These are phyloP conservation scores for Leccinum longicurvipes DNA, from an alignment of 768 basidiomycete genomes.

Conservation along the genomic window DNA sequence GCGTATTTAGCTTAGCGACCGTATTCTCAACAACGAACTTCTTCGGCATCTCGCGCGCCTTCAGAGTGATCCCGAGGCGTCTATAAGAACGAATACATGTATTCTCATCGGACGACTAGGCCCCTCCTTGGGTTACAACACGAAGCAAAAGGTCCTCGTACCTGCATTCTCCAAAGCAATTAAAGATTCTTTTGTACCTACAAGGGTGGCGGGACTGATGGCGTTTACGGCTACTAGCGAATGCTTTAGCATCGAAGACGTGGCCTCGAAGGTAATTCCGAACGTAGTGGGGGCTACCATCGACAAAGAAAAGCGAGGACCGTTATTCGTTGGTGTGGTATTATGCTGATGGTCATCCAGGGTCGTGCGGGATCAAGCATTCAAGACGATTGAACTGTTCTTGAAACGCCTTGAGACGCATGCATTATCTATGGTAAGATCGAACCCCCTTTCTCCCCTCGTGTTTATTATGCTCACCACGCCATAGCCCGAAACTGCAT, in stretches of 20 bases:
- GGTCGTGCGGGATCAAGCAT: slow-evolving; percentile 91
- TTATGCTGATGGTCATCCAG: slow-evolving; percentile 38
- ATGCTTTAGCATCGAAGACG: slow-evolving; percentile 82
- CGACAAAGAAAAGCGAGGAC: slow-evolving; percentile 86
- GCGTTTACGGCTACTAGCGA: slow-evolving; percentile 94
- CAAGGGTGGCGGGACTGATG: slow-evolving; percentile 91
- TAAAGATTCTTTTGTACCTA: slow-evolving; percentile 90
- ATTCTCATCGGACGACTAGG: slow-evolving; percentile 92
- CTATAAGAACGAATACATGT: slow-evolving; percentile 96
- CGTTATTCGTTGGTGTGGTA: neutral
- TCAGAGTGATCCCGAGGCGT: slow-evolving; percentile 89
- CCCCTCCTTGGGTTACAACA: slow-evolving; percentile 78
- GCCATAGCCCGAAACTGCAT: slow-evolving; percentile 54
- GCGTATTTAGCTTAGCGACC: slow-evolving; percentile 67
- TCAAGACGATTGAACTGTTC: slow-evolving; percentile 88
- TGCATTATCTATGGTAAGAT: slow-evolving; percentile 75
- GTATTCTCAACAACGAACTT: slow-evolving; percentile 94
- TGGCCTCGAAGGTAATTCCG: slow-evolving; percentile 88
- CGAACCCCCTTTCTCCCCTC: neutral
- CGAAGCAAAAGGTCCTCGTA: slow-evolving; percentile 94
- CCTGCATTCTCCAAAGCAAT: slow-evolving; percentile 89
- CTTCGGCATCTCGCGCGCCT: slow-evolving; percentile 89
- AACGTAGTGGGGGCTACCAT: slow-evolving; percentile 75
- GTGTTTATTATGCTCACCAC: neutral
- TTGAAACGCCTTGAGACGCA: slow-evolving; percentile 79